A percentile compares a stretch with the other conserved stretches of the same genome.
These are phyloP conservation scores for Rhynchospora pubera DNA, from an alignment of 176 grass and related monocot species.

Conservation along the genomic window DNA sequence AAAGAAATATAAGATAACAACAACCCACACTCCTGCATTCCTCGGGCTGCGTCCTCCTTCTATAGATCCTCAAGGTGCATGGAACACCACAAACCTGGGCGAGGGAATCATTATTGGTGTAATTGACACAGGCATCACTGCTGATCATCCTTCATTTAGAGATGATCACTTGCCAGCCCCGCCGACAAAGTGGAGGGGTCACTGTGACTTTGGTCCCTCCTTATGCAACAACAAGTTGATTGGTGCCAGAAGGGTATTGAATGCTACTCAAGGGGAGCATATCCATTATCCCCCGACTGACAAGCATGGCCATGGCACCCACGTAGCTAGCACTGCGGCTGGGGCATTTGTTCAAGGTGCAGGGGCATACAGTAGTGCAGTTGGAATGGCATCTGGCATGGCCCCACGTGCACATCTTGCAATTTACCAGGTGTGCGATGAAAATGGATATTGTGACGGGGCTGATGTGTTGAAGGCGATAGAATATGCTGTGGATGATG, in stretches of 20 bases:
- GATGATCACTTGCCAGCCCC: constrained; percentile 20
- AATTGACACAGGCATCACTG: constrained; percentile 22
- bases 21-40: constrained; percentile 20
- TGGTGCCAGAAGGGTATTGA: constrained; percentile 22
- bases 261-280: neutral
- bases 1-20: neutral
- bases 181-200: constrained; percentile 25
- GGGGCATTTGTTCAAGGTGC: constrained; percentile 19
- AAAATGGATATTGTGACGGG: neutral
- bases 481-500: constrained; percentile 32
- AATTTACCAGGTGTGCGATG: constrained; percentile 14
- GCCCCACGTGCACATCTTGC: constrained; percentile 35
- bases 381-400: constrained; percentile 23
- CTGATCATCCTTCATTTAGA: constrained; percentile 26
- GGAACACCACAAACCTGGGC: constrained; percentile 13
- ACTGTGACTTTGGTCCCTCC: constrained; percentile 18
- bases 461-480: constrained; percentile 20
- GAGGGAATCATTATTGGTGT: constrained; percentile 27
- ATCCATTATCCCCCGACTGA: neutral
- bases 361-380: neutral
- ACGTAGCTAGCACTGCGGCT: constrained; percentile 22
- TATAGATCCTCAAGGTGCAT: neutral
- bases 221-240: constrained; percentile 33
- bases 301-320: constrained; percentile 22
- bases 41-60: constrained; percentile 8